Conservation (phyloP, 176 grass and related monocot species). For the Tillandsia leiboldiana region DNA sequence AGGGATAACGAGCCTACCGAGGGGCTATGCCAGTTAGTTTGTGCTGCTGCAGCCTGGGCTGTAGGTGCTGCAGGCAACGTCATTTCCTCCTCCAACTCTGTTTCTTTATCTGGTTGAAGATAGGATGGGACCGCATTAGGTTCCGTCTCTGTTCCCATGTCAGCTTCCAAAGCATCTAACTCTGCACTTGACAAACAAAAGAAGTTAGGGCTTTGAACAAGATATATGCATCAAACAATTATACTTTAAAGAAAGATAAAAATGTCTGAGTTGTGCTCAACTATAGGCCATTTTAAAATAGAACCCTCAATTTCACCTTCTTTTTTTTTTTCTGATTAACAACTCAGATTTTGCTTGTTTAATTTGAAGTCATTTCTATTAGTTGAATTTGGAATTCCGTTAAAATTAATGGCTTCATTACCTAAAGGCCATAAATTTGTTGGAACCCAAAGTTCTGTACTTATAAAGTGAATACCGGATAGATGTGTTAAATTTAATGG, state of each 20-base stretch:
- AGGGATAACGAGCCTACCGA: constrained; percentile 10
- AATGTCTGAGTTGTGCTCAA: neutral
- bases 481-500: no score
- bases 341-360: neutral
- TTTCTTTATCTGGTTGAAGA: constrained; percentile 75
- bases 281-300: no score
- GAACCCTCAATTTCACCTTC: no score
- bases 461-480: no score
- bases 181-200: constrained; percentile 35
- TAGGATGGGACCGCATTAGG: constrained; percentile 70
- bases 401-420: no score
- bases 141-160: constrained; percentile 59
- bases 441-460: no score
- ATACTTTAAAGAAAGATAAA: neutral
- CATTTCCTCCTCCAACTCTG: constrained; percentile 58
- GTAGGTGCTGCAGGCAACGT: constrained; percentile 63
- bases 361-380: neutral
- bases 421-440: no score
- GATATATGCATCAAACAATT: neutral
- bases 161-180: constrained; percentile 84
- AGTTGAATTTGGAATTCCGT: no score
- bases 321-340: neutral
- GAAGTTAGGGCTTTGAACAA: neutral
- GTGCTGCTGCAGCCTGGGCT: constrained; percentile 28
- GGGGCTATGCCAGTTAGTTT: constrained; percentile 10